phyloP scores from a whole-genome alignment of 495 filamentous ascomycete genomes.

The Chaetomidium leptoderma region DNA sequence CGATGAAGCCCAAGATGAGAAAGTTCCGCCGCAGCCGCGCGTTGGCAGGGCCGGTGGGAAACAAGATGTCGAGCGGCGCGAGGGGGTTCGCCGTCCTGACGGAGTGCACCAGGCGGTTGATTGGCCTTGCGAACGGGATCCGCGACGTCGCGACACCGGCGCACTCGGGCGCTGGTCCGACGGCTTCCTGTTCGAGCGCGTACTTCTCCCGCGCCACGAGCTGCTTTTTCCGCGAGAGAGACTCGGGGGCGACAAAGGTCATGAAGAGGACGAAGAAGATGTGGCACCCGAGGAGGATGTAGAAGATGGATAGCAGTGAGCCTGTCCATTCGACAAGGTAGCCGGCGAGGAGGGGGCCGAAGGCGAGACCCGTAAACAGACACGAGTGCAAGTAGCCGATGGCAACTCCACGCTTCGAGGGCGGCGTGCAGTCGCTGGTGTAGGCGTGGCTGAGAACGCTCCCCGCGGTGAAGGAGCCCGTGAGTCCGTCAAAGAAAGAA shows the following conservation, averaged over 20 bases:
- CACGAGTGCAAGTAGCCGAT: constrained; percentile 88
- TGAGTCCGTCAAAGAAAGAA: constrained; percentile 70
- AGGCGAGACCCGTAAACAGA: constrained; percentile 79
- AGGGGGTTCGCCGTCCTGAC: constrained; percentile 54
- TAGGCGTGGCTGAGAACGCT: constrained; percentile 82
- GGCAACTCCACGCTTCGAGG: constrained; percentile 70
- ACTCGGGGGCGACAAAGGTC: constrained; percentile 72
- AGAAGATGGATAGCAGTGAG: constrained; percentile 69
- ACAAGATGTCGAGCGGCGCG: constrained; percentile 71
- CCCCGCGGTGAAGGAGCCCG: constrained; percentile 78
- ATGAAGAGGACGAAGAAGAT: constrained; percentile 64
- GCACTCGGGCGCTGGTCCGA: constrained; percentile 15
- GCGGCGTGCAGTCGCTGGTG: constrained; percentile 78
- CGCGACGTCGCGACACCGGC: background rate
- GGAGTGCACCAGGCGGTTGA: constrained; percentile 17
- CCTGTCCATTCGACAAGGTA: constrained; percentile 68
- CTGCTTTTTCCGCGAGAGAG: constrained; percentile 65
- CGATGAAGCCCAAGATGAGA: constrained; percentile 70
- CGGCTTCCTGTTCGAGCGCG: constrained; percentile 29
- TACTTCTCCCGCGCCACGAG: constrained; percentile 63
- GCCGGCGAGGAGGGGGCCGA: constrained; percentile 76
- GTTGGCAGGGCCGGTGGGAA: constrained; percentile 54
- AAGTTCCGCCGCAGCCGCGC: constrained; percentile 71
- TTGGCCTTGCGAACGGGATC: constrained; percentile 20
- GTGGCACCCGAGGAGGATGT: constrained; percentile 67